Conservation (phyloP, 139 green algal genomes). For the Edaphochlamys debaryana region DNA sequence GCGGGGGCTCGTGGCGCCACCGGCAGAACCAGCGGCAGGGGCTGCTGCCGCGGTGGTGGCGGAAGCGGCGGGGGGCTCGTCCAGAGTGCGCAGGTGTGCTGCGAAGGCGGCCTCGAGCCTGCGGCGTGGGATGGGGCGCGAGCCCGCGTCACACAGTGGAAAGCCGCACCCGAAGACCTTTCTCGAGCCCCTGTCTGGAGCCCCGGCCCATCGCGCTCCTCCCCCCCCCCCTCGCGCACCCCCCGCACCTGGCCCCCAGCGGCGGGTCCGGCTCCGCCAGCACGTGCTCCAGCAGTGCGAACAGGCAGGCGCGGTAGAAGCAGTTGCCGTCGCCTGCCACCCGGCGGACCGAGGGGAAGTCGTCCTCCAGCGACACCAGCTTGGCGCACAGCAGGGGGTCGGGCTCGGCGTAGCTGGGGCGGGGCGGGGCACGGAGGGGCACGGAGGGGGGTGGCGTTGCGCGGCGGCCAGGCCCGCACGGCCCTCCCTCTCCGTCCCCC, state of each 20-base stretch:
- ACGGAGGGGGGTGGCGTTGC: background rate
- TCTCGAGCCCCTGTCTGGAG: too few relatives aligned
- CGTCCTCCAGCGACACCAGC: conserved; percentile 35
- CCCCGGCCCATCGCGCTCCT: too few relatives aligned
- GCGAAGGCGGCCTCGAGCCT: background rate
- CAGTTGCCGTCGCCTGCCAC: conserved; percentile 54
- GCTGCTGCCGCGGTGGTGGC: too few relatives aligned
- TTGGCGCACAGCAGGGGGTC: conserved; percentile 27
- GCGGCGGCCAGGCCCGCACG: too few relatives aligned
- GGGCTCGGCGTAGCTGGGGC: conserved; percentile 11
- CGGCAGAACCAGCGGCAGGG: too few relatives aligned
- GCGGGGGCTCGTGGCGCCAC: too few relatives aligned
- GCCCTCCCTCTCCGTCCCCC: too few relatives aligned
- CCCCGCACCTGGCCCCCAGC: conserved; percentile 20
- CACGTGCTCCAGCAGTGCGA: conserved; percentile 43
- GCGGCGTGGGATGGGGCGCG: too few relatives aligned
- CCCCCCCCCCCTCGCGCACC: background rate
- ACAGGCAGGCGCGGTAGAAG: conserved; percentile 52
- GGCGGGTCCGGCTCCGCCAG: conserved; percentile 1
- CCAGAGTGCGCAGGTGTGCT: background rate
- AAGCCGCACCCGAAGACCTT: too few relatives aligned
- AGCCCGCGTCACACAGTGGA: too few relatives aligned
- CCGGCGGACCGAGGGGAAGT: conserved; percentile 19
- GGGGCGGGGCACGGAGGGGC: background rate
- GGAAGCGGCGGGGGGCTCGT: too few relatives aligned